Conservation (phyloP, 805 yeast genomes). For the Candida golubevii region DNA sequence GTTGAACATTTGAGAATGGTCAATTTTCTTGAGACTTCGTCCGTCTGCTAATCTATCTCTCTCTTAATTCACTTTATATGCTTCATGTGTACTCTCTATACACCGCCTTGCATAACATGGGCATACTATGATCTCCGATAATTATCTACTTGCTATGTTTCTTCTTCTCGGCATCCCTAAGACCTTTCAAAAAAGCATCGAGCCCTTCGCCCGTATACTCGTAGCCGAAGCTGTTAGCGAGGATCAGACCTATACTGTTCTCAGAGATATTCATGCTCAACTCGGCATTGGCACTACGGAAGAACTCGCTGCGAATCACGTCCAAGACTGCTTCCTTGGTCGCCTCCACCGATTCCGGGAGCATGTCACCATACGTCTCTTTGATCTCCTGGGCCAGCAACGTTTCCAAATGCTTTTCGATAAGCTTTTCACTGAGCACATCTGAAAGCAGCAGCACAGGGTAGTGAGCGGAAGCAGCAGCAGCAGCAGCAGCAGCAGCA, state of each 20-base stretch:
- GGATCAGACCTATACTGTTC: conserved; percentile 45
- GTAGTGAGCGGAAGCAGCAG: conserved; percentile 2
- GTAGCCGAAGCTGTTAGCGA: conserved; percentile 46
- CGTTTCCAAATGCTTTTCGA: conserved; percentile 30
- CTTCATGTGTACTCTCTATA: too few relatives aligned
- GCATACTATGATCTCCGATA: too few relatives aligned
- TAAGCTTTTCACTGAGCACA: conserved; percentile 27
- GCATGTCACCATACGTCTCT: conserved; percentile 25
- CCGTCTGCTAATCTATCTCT: too few relatives aligned
- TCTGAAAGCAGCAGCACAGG: conserved; percentile 21
- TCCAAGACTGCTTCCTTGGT: conserved; percentile 37
- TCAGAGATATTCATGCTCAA: conserved; percentile 39
- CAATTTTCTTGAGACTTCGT: too few relatives aligned
- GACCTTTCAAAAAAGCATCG: conserved; percentile 44
- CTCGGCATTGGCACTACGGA: conserved; percentile 38
- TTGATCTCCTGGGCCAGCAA: conserved; percentile 28
- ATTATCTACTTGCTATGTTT: too few relatives aligned
- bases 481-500: background rate
- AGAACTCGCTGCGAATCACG: conserved; percentile 47
- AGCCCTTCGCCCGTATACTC: conserved; percentile 55
- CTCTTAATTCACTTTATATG: too few relatives aligned
- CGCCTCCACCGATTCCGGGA: conserved; percentile 41
- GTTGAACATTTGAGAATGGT: too few relatives aligned
- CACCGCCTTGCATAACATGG: too few relatives aligned
- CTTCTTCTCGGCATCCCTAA: conserved; percentile 23